Evolutionary conservation across 805 yeast genomes (phyloP).

Genomic region (Candida namnaoensis): DNA sequence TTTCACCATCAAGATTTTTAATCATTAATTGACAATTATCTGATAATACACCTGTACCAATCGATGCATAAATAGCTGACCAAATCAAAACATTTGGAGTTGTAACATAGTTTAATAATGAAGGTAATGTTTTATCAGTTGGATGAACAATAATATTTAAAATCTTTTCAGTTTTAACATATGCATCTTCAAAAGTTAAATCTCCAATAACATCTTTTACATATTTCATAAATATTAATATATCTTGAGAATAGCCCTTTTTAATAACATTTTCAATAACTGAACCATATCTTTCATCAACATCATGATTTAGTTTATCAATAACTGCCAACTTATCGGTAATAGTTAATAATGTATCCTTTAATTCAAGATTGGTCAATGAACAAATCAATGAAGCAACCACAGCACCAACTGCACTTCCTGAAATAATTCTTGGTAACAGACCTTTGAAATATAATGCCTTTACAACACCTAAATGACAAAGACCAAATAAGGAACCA

Average conservation of each 20-base stretch:
- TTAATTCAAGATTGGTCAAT: slow-evolving; percentile 56
- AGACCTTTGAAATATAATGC: slow-evolving; percentile 69
- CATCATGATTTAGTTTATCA: slow-evolving; percentile 41
- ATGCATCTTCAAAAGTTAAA: slow-evolving; percentile 91
- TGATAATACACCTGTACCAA: slow-evolving; percentile 62
- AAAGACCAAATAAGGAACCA: slow-evolving; percentile 88
- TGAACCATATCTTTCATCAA: slow-evolving; percentile 53
- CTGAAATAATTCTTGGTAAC: slow-evolving; percentile 80
- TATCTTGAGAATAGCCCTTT: slow-evolving; percentile 83
- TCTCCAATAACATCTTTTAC: slow-evolving; percentile 72
- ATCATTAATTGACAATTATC: slow-evolving; percentile 47
- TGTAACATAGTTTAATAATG: slow-evolving; percentile 78
- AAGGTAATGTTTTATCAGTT: slow-evolving; percentile 58
- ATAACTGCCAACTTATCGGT: slow-evolving; percentile 32
- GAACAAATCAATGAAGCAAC: slow-evolving; percentile 84
- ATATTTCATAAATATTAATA: slow-evolving; percentile 67
- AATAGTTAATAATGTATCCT: slow-evolving; percentile 26
- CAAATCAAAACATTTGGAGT: slow-evolving; percentile 87
- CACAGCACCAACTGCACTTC: slow-evolving; percentile 90
- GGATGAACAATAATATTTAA: slow-evolving; percentile 85
- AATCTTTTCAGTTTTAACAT: slow-evolving; percentile 65
- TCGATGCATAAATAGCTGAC: slow-evolving; percentile 84
- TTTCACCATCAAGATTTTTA: slow-evolving; percentile 53
- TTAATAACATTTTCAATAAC: slow-evolving; percentile 67
- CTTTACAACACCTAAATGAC: slow-evolving; percentile 88